These are phyloP conservation scores for Rehmannia glutinosa DNA, from an alignment of 257 asterid genomes.

Conservation along the genomic window DNA sequence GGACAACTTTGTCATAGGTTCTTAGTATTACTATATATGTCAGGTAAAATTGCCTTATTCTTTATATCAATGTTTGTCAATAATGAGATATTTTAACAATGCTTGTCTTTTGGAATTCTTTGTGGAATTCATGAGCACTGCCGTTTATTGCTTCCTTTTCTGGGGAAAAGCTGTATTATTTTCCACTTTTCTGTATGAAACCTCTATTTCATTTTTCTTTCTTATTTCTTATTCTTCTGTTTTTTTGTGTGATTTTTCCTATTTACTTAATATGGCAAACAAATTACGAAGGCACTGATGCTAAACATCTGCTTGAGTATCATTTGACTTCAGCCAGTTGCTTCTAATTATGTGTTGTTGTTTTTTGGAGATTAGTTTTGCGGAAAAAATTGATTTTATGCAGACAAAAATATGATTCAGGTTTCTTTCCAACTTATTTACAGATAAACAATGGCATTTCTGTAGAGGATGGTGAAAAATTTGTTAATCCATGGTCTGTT, in stretches of 20 bases:
- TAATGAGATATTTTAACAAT: background rate
- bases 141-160: too few species aligned
- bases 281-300: background rate
- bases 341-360: background rate
- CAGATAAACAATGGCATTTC: conserved; percentile 36
- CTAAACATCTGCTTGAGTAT: background rate
- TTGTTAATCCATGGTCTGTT: conserved; percentile 75
- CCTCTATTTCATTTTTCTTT: too few species aligned
- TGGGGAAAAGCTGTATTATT: background rate
- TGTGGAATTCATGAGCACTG: background rate
- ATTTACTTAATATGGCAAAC: background rate
- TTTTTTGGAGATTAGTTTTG: background rate
- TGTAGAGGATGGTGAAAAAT: conserved; percentile 35
- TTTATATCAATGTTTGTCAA: background rate
- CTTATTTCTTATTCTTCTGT: too few species aligned
- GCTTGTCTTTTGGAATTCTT: background rate
- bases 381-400: background rate
- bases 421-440: conserved; percentile 15
- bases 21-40: too few species aligned
- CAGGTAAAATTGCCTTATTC: background rate
- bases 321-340: conserved; percentile 1
- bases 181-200: background rate
- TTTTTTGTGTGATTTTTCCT: background rate
- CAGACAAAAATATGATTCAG: background rate
- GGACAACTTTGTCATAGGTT: background rate